phyloP scores from a whole-genome alignment of 345 rosid genomes.

The Gossypium thurberi region DNA sequence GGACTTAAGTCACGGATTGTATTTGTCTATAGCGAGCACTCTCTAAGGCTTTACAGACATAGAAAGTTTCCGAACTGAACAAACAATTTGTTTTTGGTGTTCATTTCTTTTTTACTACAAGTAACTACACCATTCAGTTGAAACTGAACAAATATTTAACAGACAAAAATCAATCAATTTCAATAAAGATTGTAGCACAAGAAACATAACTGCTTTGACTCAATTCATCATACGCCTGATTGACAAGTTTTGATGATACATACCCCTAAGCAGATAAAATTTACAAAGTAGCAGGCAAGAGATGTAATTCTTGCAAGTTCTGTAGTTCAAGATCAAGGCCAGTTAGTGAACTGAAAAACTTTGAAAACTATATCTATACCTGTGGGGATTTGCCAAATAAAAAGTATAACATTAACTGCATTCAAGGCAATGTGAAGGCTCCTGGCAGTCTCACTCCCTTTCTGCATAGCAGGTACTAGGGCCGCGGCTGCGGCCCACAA shows the following conservation, averaged over 20 bases:
- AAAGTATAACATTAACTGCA: conserved; percentile 54
- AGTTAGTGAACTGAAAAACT: conserved; percentile 79
- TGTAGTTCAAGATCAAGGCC: conserved; percentile 57
- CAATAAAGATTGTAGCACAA: neutral
- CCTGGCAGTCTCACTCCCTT: conserved; percentile 75
- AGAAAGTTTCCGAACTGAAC: too few relatives aligned
- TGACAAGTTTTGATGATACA: neutral
- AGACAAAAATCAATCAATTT: too few relatives aligned
- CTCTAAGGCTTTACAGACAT: too few relatives aligned
- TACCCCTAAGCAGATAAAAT: neutral
- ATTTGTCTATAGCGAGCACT: too few relatives aligned
- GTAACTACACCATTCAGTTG: too few relatives aligned
- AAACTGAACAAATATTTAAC: too few relatives aligned
- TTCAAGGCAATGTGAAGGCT: conserved; percentile 82
- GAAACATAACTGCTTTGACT: neutral
- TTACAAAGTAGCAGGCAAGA: neutral
- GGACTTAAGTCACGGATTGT: too few relatives aligned
- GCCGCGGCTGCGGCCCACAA: conserved; percentile 83
- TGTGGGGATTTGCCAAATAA: conserved; percentile 77
- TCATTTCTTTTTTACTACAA: too few relatives aligned
- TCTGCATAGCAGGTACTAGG: conserved; percentile 86
- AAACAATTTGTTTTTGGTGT: too few relatives aligned
- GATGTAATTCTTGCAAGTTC: neutral
- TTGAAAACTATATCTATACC: conserved; percentile 72
- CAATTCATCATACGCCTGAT: conserved; percentile 3